Conservation (phyloP, 2,329 filamentous ascomycete genomes). For the Aspergillus texensis region DNA sequence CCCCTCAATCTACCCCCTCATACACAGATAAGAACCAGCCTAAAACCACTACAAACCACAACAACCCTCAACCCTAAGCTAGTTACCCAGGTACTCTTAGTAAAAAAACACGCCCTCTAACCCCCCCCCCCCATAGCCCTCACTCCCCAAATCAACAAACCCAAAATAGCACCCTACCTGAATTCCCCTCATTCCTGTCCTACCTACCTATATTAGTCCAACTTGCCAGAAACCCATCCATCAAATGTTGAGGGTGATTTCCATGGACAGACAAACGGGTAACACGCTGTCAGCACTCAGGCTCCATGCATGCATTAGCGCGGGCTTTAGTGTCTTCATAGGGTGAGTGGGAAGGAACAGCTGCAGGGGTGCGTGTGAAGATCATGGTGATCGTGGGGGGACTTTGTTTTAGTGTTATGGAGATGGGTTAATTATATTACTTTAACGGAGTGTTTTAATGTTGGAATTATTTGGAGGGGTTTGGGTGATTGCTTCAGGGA, state of each 20-base stretch:
- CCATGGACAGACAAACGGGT: neutral
- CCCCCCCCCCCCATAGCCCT: too few species aligned
- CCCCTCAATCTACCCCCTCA: too few species aligned
- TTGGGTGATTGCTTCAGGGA: neutral
- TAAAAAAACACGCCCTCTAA: too few species aligned
- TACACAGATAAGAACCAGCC: too few species aligned
- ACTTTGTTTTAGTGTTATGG: neutral
- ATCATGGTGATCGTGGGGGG: neutral
- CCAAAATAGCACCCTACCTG: neutral
- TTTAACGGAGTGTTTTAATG: neutral
- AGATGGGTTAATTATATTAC: neutral
- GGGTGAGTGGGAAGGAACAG: neutral
- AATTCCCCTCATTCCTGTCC: neutral
- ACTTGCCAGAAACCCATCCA: neutral
- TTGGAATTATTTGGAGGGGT: neutral
- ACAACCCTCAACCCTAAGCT: too few species aligned
- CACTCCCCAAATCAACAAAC: neutral
- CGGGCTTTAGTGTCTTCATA: neutral
- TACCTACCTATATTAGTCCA: neutral
- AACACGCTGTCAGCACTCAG: neutral
- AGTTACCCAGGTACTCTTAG: too few species aligned
- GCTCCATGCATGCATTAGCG: conserved; percentile 1
- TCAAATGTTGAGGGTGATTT: neutral
- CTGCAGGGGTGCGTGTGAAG: neutral
- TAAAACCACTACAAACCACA: too few species aligned